These are phyloP conservation scores for Kodamaea restingae DNA, from an alignment of 805 yeast species.

Conservation along the genomic window DNA sequence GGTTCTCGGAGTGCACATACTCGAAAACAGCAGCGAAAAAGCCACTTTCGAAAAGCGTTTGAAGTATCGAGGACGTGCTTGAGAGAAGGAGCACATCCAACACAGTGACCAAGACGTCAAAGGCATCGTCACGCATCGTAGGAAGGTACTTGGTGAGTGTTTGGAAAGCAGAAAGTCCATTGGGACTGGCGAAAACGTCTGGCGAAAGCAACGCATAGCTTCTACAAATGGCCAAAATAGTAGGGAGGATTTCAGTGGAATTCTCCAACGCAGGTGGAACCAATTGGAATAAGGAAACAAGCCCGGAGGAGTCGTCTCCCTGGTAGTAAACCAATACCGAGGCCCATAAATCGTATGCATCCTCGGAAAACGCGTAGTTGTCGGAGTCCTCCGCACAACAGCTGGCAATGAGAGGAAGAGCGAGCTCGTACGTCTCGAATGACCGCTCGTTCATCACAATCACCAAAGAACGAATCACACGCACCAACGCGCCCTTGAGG, in stretches of 20 bases:
- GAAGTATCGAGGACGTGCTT: too few relatives aligned
- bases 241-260: slow-evolving; percentile 71
- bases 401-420: slow-evolving; percentile 62
- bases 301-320: slow-evolving; percentile 8
- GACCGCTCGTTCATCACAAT: slow-evolving; percentile 55
- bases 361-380: slow-evolving; percentile 62
- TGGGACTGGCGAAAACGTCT: slow-evolving; percentile 26
- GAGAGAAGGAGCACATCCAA: slow-evolving; percentile 51
- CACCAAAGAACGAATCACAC: slow-evolving; percentile 56
- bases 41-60: slow-evolving; percentile 23
- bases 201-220: slow-evolving; percentile 56
- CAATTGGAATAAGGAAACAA: slow-evolving; percentile 47
- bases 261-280: slow-evolving; percentile 57
- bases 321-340: slow-evolving; percentile 59
- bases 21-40: slow-evolving; percentile 40
- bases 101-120: slow-evolving; percentile 50
- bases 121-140: slow-evolving; percentile 68
- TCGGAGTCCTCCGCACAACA: slow-evolving; percentile 50
- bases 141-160: slow-evolving; percentile 51
- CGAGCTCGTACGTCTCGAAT: slow-evolving; percentile 45
- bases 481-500: slow-evolving; percentile 34
- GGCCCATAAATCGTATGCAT: slow-evolving; percentile 84
- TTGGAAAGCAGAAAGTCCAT: slow-evolving; percentile 35
- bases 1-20: slow-evolving; percentile 41
- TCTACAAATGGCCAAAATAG: slow-evolving; percentile 56